Evolutionary conservation across 208 protist genomes (phyloP), one percentile per base, ranked within the genome.

Genomic region (Trypanosoma lewisi): DNA sequence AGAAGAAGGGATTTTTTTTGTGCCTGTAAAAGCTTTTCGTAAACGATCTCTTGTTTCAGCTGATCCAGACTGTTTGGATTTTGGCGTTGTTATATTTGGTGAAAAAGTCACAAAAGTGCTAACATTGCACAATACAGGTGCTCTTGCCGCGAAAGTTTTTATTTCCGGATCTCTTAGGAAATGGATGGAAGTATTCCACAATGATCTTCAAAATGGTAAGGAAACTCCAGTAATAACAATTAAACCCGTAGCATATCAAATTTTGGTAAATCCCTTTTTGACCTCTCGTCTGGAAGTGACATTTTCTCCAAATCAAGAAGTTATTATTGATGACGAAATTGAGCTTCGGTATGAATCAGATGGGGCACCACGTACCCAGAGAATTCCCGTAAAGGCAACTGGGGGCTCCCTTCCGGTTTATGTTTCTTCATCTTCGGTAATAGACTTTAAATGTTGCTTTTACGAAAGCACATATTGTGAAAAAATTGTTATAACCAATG

Each of bases 381-480:
- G 54, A 16, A 70, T 92, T 33, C 17, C 56, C 23, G 71, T 94
- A 16, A 69, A 47, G 19, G 88, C 80, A 0, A 54, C 25, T 30
- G 74, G 76, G 31, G 83, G 83, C 0, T 74, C 78, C 19, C 67
- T 89, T 42, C 90, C 90, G 12, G 87, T 96, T 31, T 87, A 81
- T 65, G 69, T 96, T 11, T 75, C 77, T 8, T 81, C 63, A 4
- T 37, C 50, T 16, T 34, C 37, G 1, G 78, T 82, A 45, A 37
- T 96, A 21, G 69, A 91, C 48, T 90, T 94, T 51, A 57, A 71
- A 4, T 91, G 85, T 55, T 96, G 90, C 58, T 89, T 88, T 70
- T 90, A 82, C 56, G 84, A 77, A 33, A 73, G 69, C 19, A 75
- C 65, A 17, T 95, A 95, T 71, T 88, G 75, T 58, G 75, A 86